Evolutionary conservation across 768 basidiomycete genomes (phyloP).

Genomic region (Amanita rimosa): DNA sequence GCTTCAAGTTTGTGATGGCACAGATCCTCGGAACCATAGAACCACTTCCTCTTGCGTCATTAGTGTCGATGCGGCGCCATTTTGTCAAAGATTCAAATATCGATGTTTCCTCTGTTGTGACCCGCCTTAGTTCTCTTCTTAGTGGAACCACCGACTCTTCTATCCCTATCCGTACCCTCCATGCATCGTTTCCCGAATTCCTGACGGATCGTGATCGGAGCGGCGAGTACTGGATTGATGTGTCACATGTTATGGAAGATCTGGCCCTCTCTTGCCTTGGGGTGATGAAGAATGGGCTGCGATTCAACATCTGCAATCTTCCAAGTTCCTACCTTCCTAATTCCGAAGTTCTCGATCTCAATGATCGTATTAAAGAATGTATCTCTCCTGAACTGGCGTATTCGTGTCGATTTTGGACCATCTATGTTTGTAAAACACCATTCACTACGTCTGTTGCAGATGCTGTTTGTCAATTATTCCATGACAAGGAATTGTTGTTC

Average conservation of each 20-base stretch:
- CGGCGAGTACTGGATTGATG: slow-evolving; percentile 10
- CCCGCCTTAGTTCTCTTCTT: not conserved
- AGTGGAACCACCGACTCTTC: not conserved
- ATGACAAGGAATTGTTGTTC: slow-evolving; percentile 12
- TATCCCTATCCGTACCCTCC: slow-evolving; percentile 17
- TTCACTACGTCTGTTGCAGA: slow-evolving; percentile 4
- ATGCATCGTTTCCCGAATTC: slow-evolving; percentile 24
- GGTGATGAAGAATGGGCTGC: slow-evolving; percentile 17
- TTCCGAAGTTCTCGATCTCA: slow-evolving; percentile 14
- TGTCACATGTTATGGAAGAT: slow-evolving; percentile 1
- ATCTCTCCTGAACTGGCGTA: slow-evolving; percentile 18
- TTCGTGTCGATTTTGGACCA: slow-evolving; percentile 19
- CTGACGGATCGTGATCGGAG: slow-evolving; percentile 15
- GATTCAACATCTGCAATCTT: slow-evolving; percentile 24
- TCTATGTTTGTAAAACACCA: slow-evolving; percentile 11
- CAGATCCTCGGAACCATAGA: not conserved
- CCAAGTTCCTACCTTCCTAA: slow-evolving; percentile 19
- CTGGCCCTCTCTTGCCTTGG: slow-evolving; percentile 8
- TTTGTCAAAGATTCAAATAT: not conserved
- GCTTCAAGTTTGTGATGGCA: not conserved
- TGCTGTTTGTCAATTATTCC: not conserved
- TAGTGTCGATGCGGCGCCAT: slow-evolving; percentile 2
- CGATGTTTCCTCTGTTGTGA: not conserved
- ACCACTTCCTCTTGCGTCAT: not conserved
- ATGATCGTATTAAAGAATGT: slow-evolving; percentile 9